phyloP scores from a whole-genome alignment of 2,329 filamentous ascomycete genomes.

The Talaromyces rugulosus region DNA sequence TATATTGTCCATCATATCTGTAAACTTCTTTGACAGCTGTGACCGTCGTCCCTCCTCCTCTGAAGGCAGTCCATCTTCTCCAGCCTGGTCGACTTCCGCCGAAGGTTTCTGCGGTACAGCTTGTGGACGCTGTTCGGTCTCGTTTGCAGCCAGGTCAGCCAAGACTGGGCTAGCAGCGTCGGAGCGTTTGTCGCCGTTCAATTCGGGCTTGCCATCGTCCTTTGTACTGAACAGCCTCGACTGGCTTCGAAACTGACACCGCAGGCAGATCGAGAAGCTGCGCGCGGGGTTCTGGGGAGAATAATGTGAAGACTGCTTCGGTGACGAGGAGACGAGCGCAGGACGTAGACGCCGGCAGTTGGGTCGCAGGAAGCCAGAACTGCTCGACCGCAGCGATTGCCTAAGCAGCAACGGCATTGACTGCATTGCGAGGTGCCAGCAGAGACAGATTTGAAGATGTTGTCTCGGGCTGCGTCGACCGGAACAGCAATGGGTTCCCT shows the following conservation, averaged over 20 bases:
- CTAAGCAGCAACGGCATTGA: constrained; percentile 36
- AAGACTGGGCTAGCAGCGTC: background rate
- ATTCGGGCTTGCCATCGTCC: constrained; percentile 16
- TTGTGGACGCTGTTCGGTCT: background rate
- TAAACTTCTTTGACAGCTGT: constrained; percentile 58
- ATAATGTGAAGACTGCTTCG: constrained; percentile 18
- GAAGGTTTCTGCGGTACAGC: background rate
- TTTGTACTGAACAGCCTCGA: constrained; percentile 24
- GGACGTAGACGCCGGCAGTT: constrained; percentile 17
- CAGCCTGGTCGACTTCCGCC: background rate
- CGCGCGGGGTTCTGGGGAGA: constrained; percentile 20
- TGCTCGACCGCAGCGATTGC: constrained; percentile 31
- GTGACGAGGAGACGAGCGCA: constrained; percentile 19
- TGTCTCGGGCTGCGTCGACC: background rate
- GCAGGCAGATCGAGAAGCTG: constrained; percentile 38
- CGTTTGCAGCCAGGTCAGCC: background rate
- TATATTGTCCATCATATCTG: constrained; percentile 78
- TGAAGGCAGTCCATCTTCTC: constrained; percentile 24
- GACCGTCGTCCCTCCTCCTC: constrained; percentile 48
- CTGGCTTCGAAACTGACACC: constrained; percentile 39
- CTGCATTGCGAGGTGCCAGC: constrained; percentile 30
- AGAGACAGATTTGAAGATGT: background rate
- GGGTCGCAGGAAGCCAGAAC: constrained; percentile 20
- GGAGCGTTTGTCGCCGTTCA: constrained; percentile 1
- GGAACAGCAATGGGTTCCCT: background rate